These are phyloP conservation scores for Quercus tomentella DNA, from an alignment of 331 rosid genomes.

Conservation along the genomic window DNA sequence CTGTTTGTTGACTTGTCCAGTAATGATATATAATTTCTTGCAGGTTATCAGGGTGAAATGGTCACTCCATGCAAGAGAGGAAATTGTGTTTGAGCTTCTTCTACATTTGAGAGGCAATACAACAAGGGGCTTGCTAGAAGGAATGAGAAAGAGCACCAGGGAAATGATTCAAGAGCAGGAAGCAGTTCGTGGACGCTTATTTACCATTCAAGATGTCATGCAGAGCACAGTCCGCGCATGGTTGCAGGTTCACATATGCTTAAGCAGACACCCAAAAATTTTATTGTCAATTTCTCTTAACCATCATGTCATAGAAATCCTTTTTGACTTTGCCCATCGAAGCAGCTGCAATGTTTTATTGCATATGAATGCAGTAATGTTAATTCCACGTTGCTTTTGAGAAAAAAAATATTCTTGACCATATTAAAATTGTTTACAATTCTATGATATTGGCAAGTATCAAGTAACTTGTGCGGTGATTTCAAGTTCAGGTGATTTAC, in stretches of 20 bases:
- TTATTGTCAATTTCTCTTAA: too few relatives aligned
- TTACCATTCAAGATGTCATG: conserved; percentile 93
- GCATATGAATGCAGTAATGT: too few relatives aligned
- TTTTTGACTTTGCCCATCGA: not conserved
- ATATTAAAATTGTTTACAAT: too few relatives aligned
- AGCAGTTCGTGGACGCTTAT: conserved; percentile 91
- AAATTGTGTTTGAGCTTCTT: conserved; percentile 78
- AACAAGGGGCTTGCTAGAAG: conserved; percentile 49
- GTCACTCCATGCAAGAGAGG: conserved; percentile 97
- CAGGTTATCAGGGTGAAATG: conserved; percentile 97
- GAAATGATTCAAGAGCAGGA: conserved; percentile 94
- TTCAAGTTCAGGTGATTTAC: too few relatives aligned
- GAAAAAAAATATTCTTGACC: too few relatives aligned
- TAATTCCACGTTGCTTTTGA: too few relatives aligned
- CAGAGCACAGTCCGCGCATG: conserved; percentile 95
- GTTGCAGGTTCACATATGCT: conserved; percentile 65
- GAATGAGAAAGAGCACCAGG: conserved; percentile 61
- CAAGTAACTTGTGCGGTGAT: too few relatives aligned
- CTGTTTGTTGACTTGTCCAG: too few relatives aligned
- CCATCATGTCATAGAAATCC: not conserved
- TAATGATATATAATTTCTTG: not conserved
- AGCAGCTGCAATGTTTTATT: too few relatives aligned
- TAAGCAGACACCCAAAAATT: too few relatives aligned
- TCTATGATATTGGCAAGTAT: too few relatives aligned
- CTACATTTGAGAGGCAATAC: conserved; percentile 67